Evolutionary conservation across 2,329 filamentous ascomycete species (phyloP).

Genomic region (Ceratocystis huliohia): DNA sequence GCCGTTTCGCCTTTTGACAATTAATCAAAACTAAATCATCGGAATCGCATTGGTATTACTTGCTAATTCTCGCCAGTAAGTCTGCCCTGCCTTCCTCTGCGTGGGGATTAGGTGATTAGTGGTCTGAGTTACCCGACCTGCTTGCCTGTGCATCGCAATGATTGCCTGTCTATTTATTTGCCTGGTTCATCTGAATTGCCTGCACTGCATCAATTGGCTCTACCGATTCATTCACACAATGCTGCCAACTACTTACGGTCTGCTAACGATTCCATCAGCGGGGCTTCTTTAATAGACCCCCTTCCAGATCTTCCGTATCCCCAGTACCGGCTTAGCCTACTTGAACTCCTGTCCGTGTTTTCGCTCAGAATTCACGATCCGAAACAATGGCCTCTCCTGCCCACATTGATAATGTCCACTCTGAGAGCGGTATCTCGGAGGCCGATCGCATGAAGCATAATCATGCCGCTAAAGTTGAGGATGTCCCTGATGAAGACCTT

Average conservation of each 20-base stretch:
- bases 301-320: conserved; percentile 12
- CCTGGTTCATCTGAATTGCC: too few species aligned
- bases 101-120: neutral
- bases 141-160: neutral
- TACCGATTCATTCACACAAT: too few species aligned
- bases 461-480: conserved; percentile 46
- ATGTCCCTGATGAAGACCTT: conserved; percentile 56
- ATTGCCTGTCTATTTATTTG: neutral
- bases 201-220: too few species aligned
- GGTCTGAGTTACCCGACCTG: neutral
- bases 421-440: conserved; percentile 27
- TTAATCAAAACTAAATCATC: neutral
- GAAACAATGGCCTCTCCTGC: conserved; percentile 44
- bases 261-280: conserved; percentile 6
- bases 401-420: conserved; percentile 64
- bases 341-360: conserved; percentile 20
- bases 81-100: neutral
- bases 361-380: conserved; percentile 20
- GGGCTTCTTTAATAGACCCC: conserved; percentile 16
- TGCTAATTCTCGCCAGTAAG: conserved; percentile 13
- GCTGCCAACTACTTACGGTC: too few species aligned
- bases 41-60: conserved; percentile 3
- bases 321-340: conserved; percentile 18
- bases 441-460: conserved; percentile 37
- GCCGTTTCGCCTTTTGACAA: neutral